These are phyloP conservation scores for Endocladia muricata DNA, from an alignment of 31 red algal genomes.

Conservation along the genomic window DNA sequence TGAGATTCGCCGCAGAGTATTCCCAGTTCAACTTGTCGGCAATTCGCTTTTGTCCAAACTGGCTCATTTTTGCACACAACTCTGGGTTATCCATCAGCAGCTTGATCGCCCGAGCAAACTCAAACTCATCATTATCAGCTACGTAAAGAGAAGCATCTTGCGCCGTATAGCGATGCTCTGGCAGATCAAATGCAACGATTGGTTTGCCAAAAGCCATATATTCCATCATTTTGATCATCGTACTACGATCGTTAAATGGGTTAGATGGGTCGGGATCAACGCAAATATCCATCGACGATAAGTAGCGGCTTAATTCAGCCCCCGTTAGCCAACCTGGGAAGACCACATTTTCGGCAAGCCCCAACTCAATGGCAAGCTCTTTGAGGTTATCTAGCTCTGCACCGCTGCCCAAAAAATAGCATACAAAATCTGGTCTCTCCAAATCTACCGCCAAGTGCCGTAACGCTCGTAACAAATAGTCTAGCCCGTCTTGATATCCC, in stretches of 20 bases:
- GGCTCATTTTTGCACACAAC: not conserved
- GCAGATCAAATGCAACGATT: not conserved
- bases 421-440: not conserved
- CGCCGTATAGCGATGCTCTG: not conserved
- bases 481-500: not conserved
- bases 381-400: not conserved
- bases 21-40: too few species aligned
- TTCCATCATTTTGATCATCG: not conserved
- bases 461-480: not conserved
- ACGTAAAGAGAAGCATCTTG: not conserved
- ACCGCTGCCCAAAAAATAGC: not conserved
- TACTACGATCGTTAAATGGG: slow-evolving; percentile 1
- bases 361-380: not conserved
- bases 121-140: not conserved
- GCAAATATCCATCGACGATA: too few species aligned
- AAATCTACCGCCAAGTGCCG: not conserved
- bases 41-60: not conserved
- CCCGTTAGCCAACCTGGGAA: too few species aligned
- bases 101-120: not conserved
- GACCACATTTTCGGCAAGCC: too few species aligned
- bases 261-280: not conserved
- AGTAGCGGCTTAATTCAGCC: too few species aligned
- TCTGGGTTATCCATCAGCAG: not conserved
- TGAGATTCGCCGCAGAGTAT: too few species aligned
- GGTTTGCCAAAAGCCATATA: not conserved